Base-by-base conservation (phyloP, 2,329 filamentous ascomycete species). In the Nigrospora osmanthi region DNA sequence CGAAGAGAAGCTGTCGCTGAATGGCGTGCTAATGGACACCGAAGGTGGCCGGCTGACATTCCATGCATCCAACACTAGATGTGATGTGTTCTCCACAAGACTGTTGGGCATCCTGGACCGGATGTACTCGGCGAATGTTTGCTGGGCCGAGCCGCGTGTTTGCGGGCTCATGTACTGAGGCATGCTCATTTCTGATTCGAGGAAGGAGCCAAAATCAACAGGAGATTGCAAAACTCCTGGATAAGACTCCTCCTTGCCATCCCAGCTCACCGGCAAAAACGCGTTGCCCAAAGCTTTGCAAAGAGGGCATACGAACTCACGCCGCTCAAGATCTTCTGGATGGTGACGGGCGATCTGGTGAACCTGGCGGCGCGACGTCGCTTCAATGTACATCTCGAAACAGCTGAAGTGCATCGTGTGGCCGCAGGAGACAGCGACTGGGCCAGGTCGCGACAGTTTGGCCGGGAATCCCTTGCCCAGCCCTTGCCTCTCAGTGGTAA, bases 361-460 rank as follows among this genome's bases (percentile, higher is more conserved):
- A 16, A 79, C 80, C 60, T 98, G 94, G 35, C 93, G 80, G 48
- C 90, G 78, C 43, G 83, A 75, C 0, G 89, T 95, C 4, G 91
- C 89, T 38, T 87, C 80, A 52, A 88, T 85, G 59, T 97, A 98
- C 35, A 86, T 80, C 57, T 96, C 89, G 60, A 98, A 98, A 66
- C 93, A 98, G 54, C 80, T 82, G 62, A 87, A 97, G 63, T 98
- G 93, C 93, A 98, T 98, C 58, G 98, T 94, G 63, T 98, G 93
- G 3, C 93, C 93, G 64, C 93, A 98, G 11, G 91, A 89, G 33
- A 87, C 87, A 11, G 90, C 87, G 2, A 97, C 85, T 0, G 91
- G 87, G 0, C 90, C 93, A 15, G 78, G 72, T 28, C 76, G 73
- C 32, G 81, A 81, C 35, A 81, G 73, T 11, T 76, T 71, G 7